Evolutionary conservation across 2,329 filamentous ascomycete species (phyloP).

Genomic region (Exophiala dermatitidis): DNA sequence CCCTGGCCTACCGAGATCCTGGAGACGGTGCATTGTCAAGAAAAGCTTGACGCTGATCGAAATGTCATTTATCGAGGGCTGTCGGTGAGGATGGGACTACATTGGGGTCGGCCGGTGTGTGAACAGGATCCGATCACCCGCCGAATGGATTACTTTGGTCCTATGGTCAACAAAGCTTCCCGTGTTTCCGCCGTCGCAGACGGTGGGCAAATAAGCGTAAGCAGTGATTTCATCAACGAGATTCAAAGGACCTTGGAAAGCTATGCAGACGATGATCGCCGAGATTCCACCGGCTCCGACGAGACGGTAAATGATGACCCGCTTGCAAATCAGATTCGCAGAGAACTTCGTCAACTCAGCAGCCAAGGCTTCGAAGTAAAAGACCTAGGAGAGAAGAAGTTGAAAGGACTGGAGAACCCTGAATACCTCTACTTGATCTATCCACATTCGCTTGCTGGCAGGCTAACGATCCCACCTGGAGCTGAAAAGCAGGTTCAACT

Average conservation of each 20-base stretch:
- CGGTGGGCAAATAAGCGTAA: conserved; percentile 93
- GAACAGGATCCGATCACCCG: conserved; percentile 93
- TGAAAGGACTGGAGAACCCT: conserved; percentile 95
- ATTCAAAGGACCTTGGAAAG: conserved; percentile 85
- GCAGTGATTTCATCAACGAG: conserved; percentile 92
- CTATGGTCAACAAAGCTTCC: conserved; percentile 96
- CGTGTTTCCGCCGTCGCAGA: conserved; percentile 92
- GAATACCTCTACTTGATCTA: conserved; percentile 95
- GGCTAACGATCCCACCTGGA: conserved; percentile 40
- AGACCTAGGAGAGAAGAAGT: conserved; percentile 86
- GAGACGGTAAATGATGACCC: conserved; percentile 70
- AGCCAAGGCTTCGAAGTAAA: conserved; percentile 95
- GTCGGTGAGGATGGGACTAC: conserved; percentile 94
- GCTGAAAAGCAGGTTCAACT: conserved; percentile 24
- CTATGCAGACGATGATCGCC: conserved; percentile 76
- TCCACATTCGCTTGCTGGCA: conserved; percentile 75
- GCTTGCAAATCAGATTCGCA: conserved; percentile 68
- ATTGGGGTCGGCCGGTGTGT: conserved; percentile 90
- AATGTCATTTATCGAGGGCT: conserved; percentile 88
- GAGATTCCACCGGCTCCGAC: conserved; percentile 61
- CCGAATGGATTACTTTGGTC: conserved; percentile 98
- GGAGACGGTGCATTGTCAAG: conserved; percentile 75
- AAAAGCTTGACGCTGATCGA: conserved; percentile 73
- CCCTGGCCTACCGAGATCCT: conserved; percentile 91
- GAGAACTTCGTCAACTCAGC: conserved; percentile 77